Evolutionary conservation across 176 grass and related monocot species (phyloP).

Genomic region (Tuctoria greenei): DNA sequence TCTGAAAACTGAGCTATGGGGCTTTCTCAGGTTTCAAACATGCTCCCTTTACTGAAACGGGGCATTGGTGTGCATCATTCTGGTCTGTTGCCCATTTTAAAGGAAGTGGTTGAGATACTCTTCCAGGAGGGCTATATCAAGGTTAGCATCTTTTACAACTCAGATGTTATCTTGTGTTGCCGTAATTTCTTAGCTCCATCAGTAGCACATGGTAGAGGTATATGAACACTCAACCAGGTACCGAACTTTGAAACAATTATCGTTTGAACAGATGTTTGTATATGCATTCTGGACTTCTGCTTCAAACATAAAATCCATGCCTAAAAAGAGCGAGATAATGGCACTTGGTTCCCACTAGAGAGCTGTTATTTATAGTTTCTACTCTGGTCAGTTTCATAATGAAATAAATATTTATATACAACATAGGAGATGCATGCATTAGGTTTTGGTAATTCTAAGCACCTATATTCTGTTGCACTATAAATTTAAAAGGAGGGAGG

Average conservation of each 20-base stretch:
- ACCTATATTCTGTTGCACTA: not conserved
- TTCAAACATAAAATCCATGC: not conserved
- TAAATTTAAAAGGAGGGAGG: not conserved
- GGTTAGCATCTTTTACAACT: constrained; percentile 40
- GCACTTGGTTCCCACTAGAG: not conserved
- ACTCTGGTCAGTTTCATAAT: not conserved
- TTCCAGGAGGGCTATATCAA: constrained; percentile 98
- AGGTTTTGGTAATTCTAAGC: not conserved
- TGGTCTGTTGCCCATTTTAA: constrained; percentile 88
- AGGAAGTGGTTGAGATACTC: constrained; percentile 99
- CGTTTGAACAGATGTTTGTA: not conserved
- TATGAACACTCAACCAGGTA: not conserved
- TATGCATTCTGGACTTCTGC: not conserved
- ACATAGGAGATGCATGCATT: not conserved
- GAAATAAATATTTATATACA: not conserved
- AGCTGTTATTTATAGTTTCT: not conserved
- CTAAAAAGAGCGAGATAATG: not conserved
- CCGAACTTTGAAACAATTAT: constrained; percentile 2
- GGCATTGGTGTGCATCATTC: constrained; percentile 97
- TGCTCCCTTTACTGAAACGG: constrained; percentile 81
- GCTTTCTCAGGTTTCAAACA: constrained; percentile 71
- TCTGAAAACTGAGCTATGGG: not conserved
- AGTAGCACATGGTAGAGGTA: not conserved
- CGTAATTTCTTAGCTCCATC: constrained; percentile 1
- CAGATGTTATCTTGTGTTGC: not conserved